phyloP scores from a whole-genome alignment of 2,329 filamentous ascomycete species.

The Incumbomyces delicatus region DNA sequence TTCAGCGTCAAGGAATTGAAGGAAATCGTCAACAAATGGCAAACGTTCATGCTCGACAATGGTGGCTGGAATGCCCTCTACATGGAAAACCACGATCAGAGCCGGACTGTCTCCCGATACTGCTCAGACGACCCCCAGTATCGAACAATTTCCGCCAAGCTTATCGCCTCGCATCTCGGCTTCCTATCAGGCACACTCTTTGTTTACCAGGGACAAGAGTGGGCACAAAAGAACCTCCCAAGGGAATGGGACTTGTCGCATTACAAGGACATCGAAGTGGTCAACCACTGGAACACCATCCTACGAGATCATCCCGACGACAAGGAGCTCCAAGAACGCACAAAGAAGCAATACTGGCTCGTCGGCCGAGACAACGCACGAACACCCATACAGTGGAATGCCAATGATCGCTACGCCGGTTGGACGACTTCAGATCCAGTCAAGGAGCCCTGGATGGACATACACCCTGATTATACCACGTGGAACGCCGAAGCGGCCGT shows the following conservation, averaged over 20 bases:
- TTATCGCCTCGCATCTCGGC: conserved; percentile 43
- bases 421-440: conserved; percentile 39
- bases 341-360: conserved; percentile 8
- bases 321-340: conserved; percentile 4
- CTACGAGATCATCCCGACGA: conserved; percentile 7
- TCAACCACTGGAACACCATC: conserved; percentile 37
- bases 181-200: conserved; percentile 46
- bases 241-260: conserved; percentile 39
- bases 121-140: conserved; percentile 36
- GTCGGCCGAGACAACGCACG: conserved; percentile 48
- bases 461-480: conserved; percentile 43
- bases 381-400: conserved; percentile 60
- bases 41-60: conserved; percentile 42
- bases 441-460: conserved; percentile 48
- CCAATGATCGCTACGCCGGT: conserved; percentile 42
- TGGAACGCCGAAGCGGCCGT: conserved; percentile 51
- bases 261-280: conserved; percentile 33
- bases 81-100: conserved; percentile 56
- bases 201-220: conserved; percentile 53
- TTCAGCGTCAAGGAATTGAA: conserved; percentile 44
- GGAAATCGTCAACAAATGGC: conserved; percentile 40
- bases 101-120: conserved; percentile 46
- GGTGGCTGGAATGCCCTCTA: conserved; percentile 50
- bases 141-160: conserved; percentile 41
- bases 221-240: conserved; percentile 50